Conservation (phyloP, 371 early-diverging fungal genomes). For the Mucor sp. region DNA sequence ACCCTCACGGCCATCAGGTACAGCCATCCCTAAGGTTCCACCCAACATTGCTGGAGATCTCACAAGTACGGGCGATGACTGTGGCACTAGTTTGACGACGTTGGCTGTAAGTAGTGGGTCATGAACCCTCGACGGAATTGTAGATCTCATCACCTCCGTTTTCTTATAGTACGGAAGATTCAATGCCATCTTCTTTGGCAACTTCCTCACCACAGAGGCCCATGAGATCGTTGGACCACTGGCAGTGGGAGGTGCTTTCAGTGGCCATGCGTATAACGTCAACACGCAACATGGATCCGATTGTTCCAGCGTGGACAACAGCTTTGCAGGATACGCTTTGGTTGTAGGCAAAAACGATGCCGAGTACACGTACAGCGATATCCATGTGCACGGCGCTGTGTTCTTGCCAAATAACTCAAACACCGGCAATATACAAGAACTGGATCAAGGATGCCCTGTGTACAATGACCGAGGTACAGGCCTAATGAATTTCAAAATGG, state of each 20-base stretch:
- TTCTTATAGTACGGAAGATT: background rate
- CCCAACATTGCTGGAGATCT: background rate
- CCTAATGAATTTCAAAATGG: background rate
- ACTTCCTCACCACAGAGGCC: slow-evolving; percentile 6
- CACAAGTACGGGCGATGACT: background rate
- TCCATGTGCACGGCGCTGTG: slow-evolving; percentile 16
- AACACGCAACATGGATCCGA: slow-evolving; percentile 3
- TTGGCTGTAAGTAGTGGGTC: background rate
- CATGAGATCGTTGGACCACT: slow-evolving; percentile 11
- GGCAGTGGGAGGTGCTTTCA: slow-evolving; percentile 13
- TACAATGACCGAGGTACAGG: background rate
- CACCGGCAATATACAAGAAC: background rate
- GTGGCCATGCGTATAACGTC: slow-evolving; percentile 1
- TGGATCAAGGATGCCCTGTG: background rate
- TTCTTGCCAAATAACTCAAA: background rate
- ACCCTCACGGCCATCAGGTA: no score
- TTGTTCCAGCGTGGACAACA: background rate
- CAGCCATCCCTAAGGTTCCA: no score
- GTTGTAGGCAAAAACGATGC: slow-evolving; percentile 2
- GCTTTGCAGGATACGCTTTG: slow-evolving; percentile 1
- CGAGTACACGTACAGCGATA: background rate
- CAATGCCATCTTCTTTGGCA: slow-evolving; percentile 19
- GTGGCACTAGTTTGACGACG: background rate
- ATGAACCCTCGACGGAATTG: no score
- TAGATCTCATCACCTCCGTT: no score